Conservation (phyloP, 805 yeast genomes). For the Kodamaea nitidulidarum region DNA sequence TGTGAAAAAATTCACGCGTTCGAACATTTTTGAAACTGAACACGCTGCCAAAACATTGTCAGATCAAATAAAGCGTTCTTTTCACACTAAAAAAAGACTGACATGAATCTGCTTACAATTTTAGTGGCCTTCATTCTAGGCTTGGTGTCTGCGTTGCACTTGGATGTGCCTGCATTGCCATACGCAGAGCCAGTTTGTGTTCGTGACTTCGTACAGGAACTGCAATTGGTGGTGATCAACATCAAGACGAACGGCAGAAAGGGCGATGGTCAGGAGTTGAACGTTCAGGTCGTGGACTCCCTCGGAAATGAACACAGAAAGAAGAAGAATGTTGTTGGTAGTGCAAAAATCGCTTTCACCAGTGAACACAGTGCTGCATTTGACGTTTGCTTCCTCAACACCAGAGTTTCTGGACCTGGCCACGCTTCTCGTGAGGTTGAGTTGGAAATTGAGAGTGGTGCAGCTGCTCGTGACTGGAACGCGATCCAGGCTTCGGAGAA, state of each 20-base stretch:
- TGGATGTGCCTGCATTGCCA: conserved; percentile 49
- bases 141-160: conserved; percentile 40
- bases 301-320: conserved; percentile 79
- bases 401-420: conserved; percentile 15
- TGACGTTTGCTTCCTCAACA: conserved; percentile 86
- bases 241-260: conserved; percentile 66
- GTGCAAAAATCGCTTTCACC: conserved; percentile 74
- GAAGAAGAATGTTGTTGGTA: conserved; percentile 72
- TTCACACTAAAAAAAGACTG: neutral
- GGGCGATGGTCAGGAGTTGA: conserved; percentile 86
- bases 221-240: conserved; percentile 83
- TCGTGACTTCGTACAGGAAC: conserved; percentile 84
- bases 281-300: conserved; percentile 65
- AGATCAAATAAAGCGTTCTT: conserved; percentile 2
- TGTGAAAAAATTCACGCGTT: conserved; percentile 7
- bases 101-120: conserved; percentile 13
- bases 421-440: conserved; percentile 63
- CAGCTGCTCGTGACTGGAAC: conserved; percentile 98
- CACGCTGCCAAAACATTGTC: conserved; percentile 13
- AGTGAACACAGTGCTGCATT: conserved; percentile 78
- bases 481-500: conserved; percentile 89
- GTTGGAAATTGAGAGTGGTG: conserved; percentile 90
- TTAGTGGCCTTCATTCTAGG: conserved; percentile 18
- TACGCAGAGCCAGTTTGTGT: conserved; percentile 69
- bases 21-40: conserved; percentile 12